Base-by-base conservation (phyloP, 2,329 filamentous ascomycete genomes). In the Thielaviopsis ethacetica region DNA sequence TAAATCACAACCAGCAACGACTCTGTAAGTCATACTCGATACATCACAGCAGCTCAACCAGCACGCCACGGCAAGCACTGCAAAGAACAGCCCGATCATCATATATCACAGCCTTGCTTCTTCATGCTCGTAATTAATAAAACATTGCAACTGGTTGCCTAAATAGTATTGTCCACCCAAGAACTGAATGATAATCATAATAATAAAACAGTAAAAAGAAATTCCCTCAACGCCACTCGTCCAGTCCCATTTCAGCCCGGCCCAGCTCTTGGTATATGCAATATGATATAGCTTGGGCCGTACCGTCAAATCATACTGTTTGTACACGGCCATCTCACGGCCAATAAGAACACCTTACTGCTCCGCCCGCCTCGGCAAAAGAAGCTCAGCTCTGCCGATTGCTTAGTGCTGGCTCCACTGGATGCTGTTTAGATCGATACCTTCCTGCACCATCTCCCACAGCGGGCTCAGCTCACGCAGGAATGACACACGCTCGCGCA, bases 401-500 rank as follows among this genome's bases (percentile, higher is more conserved):
- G 6, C 61, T 80, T 76, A 97, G 72, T 98, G 93, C 75, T 96
- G 91, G 69, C 87, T 95, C 93, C 93, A 98, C 73, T 98, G 85
- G 67, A 98, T 98, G 51, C 89, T 95, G 72, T 94, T 88, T 65
- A 98, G 75, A 68, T 95, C 93, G 63, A 98, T 82, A 17, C 93
- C 93, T 71, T 98, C 93, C 73, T 98, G 93, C 13, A 98, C 93
- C 64, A 98, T 74, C 73, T 98, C 93, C 93, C 93, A 98, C 60
- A 98, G 75, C 47, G 93, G 93, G 69, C 91, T 96, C 64, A 98
- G 76, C 74, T 98, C 93, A 66, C 93, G 83, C 67, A 98, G 76
- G 77, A 97, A 97, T 17, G 83, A 86, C 51, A 98, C 93, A 57
- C 93, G 82, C 69, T 95, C 88, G 70, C 81, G 81, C 0, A 98